phyloP scores from a whole-genome alignment of 495 filamentous ascomycete genomes.

The Melanomma pulvis-pyrius region DNA sequence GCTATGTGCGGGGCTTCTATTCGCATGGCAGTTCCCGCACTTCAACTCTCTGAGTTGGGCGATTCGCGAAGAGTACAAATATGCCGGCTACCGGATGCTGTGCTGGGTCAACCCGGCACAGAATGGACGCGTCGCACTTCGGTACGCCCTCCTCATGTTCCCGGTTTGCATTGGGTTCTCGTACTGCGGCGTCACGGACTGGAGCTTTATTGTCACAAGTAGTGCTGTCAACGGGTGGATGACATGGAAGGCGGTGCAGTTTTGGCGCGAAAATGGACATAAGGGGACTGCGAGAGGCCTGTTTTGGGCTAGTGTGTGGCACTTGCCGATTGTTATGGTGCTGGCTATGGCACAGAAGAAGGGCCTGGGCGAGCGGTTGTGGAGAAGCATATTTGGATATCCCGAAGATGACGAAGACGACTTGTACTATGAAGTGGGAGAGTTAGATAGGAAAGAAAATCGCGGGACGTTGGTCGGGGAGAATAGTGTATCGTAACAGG shows the following conservation, averaged over 20 bases:
- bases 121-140: conserved; percentile 81
- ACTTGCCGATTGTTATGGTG: conserved; percentile 87
- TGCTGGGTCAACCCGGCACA: conserved; percentile 81
- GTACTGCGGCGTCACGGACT: conserved; percentile 81
- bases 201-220: conserved; percentile 81
- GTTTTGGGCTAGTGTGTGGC: conserved; percentile 99
- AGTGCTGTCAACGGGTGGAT: conserved; percentile 85
- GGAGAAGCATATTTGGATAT: conserved; percentile 66
- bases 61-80: conserved; percentile 86
- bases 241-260: conserved; percentile 74
- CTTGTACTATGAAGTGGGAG: conserved; percentile 50
- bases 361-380: conserved; percentile 86
- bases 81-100: conserved; percentile 89
- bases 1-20: conserved; percentile 80
- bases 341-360: conserved; percentile 93
- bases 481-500: neutral
- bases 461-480: neutral
- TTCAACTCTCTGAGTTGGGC: conserved; percentile 90
- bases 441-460: conserved; percentile 17
- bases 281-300: conserved; percentile 80
- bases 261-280: conserved; percentile 77
- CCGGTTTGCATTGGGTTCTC: conserved; percentile 85
- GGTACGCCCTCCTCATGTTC: conserved; percentile 86
- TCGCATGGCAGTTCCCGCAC: conserved; percentile 97
- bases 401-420: conserved; percentile 46